A percentile compares a stretch with the other conserved stretches of the same genome.
Evolutionary conservation across 192 early-diverging fungal species (phyloP).

Genomic region (Pilaira anomala): DNA sequence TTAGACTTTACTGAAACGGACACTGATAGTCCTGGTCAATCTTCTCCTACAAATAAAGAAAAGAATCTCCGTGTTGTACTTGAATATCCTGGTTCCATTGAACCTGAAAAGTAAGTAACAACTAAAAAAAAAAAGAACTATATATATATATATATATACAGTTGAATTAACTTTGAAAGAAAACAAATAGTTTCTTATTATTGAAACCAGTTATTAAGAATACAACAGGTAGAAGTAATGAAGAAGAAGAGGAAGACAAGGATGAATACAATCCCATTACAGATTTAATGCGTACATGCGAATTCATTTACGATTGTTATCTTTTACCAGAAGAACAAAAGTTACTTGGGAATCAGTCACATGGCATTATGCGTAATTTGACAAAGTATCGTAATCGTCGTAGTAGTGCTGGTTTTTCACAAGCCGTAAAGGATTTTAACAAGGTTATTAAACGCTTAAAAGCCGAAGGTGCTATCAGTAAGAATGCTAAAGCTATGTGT

Average conservation of each 20-base stretch:
- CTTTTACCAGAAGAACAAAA: constrained; percentile 46
- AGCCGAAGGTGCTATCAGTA: constrained; percentile 29
- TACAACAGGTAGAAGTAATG: constrained; percentile 26
- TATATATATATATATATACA: background rate
- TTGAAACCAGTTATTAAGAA: constrained; percentile 42
- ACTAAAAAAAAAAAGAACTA: no score
- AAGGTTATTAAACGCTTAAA: constrained; percentile 47
- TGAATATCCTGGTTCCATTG: constrained; percentile 14
- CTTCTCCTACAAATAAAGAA: background rate
- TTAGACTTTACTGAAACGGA: background rate
- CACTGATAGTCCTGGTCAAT: background rate
- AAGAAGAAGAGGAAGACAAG: constrained; percentile 46
- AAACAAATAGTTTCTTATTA: constrained; percentile 39
- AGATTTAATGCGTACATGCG: constrained; percentile 73
- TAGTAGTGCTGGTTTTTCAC: constrained; percentile 61
- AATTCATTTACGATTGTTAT: constrained; percentile 62
- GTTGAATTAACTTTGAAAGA: background rate
- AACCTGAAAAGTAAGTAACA: background rate
- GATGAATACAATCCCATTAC: constrained; percentile 82
- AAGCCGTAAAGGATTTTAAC: constrained; percentile 74
- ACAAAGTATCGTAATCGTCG: constrained; percentile 75
- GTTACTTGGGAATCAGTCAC: constrained; percentile 58
- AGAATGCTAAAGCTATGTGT: constrained; percentile 30
- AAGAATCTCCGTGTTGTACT: constrained; percentile 1
- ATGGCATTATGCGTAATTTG: constrained; percentile 72